These are phyloP conservation scores for Metschnikowia dekortorum DNA, from an alignment of 805 yeast genomes.

Conservation along the genomic window DNA sequence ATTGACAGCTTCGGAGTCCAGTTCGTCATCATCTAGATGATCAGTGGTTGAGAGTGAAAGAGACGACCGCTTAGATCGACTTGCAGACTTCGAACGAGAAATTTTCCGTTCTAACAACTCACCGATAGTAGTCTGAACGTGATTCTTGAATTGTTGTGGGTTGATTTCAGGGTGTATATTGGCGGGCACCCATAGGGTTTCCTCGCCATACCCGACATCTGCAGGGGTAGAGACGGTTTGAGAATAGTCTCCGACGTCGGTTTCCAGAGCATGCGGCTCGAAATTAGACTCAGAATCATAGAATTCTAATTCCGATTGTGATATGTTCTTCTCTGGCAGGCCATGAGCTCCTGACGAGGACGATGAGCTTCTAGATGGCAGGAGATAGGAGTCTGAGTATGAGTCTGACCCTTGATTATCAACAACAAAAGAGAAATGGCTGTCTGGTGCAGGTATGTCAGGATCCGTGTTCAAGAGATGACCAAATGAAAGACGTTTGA, in stretches of 20 bases:
- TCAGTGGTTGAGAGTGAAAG: conserved; percentile 15
- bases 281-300: not conserved
- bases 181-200: conserved; percentile 93
- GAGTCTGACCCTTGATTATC: conserved; percentile 7
- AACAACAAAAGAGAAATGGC: conserved; percentile 9
- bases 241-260: not conserved
- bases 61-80: conserved; percentile 15
- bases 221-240: conserved; percentile 1
- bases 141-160: conserved; percentile 76
- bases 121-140: conserved; percentile 56
- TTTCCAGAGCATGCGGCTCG: not conserved
- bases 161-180: conserved; percentile 90
- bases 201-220: conserved; percentile 14
- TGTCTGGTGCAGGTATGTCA: conserved; percentile 52
- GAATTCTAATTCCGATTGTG: not conserved
- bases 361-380: not conserved
- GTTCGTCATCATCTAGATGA: conserved; percentile 1
- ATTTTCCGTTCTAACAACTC: conserved; percentile 42
- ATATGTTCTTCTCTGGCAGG: not conserved
- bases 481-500: conserved; percentile 72
- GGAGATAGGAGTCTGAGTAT: not conserved
- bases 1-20: not conserved
- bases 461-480: conserved; percentile 60
- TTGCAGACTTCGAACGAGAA: conserved; percentile 12
- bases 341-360: not conserved